Evolutionary conservation across 345 rosid species (phyloP).

Genomic region (Gossypium longicalyx): DNA sequence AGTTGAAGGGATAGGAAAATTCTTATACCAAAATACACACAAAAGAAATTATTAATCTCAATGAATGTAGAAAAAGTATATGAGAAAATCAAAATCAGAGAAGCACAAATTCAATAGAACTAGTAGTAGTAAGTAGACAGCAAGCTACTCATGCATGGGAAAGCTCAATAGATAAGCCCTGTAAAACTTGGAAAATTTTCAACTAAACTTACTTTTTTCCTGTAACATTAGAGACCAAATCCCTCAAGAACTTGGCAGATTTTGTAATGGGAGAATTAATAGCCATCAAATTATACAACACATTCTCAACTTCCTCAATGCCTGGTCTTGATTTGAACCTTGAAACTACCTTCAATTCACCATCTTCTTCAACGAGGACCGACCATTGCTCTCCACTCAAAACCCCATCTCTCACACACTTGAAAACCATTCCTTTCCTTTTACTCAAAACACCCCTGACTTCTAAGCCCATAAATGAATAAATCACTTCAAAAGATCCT

Average conservation of each 20-base stretch:
- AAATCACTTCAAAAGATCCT: constrained; percentile 68
- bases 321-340: constrained; percentile 63
- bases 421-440: constrained; percentile 62
- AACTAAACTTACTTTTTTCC: constrained; percentile 46
- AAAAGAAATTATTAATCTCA: neutral
- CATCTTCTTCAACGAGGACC: constrained; percentile 66
- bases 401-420: constrained; percentile 77
- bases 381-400: constrained; percentile 76
- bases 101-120: neutral
- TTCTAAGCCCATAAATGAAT: constrained; percentile 73
- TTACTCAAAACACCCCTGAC: constrained; percentile 68
- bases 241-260: constrained; percentile 67
- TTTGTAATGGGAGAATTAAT: constrained; percentile 81
- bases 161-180: neutral
- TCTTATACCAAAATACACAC: neutral
- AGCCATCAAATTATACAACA: constrained; percentile 79
- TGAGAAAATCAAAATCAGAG: neutral
- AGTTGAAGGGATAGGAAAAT: neutral
- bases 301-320: constrained; percentile 71
- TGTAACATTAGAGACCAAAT: constrained; percentile 65
- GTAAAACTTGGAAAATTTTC: neutral
- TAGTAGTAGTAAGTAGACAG: neutral
- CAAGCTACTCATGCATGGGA: neutral
- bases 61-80: neutral
- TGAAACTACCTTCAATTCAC: constrained; percentile 60